Percentiles rank a stretch among this genome's conserved stretches.
Evolutionary conservation across 2,329 filamentous ascomycete genomes (phyloP).

Genomic region (Cladophialophora psammophila): DNA sequence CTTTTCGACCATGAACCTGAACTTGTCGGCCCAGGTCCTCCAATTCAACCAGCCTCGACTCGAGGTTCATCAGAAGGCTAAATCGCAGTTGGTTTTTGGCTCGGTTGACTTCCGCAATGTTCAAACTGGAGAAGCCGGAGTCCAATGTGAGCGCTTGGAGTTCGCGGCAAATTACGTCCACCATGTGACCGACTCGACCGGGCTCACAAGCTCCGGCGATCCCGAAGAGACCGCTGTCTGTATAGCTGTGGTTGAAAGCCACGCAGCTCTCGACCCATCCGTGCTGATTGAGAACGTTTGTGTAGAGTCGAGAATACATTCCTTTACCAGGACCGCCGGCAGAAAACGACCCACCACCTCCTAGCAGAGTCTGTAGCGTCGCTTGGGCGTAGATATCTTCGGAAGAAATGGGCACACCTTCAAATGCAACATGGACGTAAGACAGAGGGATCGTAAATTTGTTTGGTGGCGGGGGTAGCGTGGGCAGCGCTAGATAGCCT

Average conservation of each 20-base stretch:
- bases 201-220: slow-evolving; percentile 88
- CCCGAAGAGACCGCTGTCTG: slow-evolving; percentile 92
- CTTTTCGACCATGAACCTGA: slow-evolving; percentile 92
- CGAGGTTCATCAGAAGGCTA: slow-evolving; percentile 93
- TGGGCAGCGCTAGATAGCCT: slow-evolving; percentile 85
- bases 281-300: slow-evolving; percentile 96
- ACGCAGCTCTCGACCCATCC: slow-evolving; percentile 97
- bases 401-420: slow-evolving; percentile 87
- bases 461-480: slow-evolving; percentile 78
- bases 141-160: slow-evolving; percentile 79
- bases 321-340: slow-evolving; percentile 97
- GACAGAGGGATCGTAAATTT: slow-evolving; percentile 81
- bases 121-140: slow-evolving; percentile 74
- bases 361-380: slow-evolving; percentile 92
- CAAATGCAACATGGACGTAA: slow-evolving; percentile 94
- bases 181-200: slow-evolving; percentile 78
- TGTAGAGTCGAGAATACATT: slow-evolving; percentile 98
- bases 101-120: slow-evolving; percentile 79
- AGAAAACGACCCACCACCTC: slow-evolving; percentile 94
- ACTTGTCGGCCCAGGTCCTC: slow-evolving; percentile 95
- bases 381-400: slow-evolving; percentile 96
- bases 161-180: slow-evolving; percentile 94
- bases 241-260: slow-evolving; percentile 97
- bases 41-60: slow-evolving; percentile 95
- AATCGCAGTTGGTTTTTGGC: slow-evolving; percentile 97